These are phyloP conservation scores for Colletotrichum sp. DNA, from an alignment of 2,329 filamentous ascomycete genomes.

Conservation along the genomic window DNA sequence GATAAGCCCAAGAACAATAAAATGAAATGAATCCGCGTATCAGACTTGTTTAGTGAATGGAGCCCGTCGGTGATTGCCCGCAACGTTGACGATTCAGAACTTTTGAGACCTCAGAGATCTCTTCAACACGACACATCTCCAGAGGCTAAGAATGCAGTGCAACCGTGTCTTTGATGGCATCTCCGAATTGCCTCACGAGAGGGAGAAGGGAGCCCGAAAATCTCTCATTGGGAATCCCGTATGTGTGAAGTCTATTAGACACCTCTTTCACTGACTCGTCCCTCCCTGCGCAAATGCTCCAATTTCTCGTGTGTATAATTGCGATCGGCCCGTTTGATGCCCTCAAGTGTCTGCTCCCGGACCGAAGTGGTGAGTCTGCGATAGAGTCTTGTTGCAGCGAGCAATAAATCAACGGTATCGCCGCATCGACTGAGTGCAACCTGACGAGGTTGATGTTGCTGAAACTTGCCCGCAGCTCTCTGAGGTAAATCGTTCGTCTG, in stretches of 20 bases:
- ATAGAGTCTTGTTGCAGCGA: not conserved
- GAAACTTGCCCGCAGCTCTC: no score
- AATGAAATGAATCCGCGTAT: not conserved
- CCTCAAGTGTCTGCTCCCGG: not conserved
- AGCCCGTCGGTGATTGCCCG: not conserved
- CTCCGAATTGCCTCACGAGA: not conserved
- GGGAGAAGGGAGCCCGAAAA: not conserved
- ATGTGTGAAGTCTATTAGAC: not conserved
- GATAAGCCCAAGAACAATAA: not conserved
- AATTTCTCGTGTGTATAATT: not conserved
- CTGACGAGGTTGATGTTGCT: not conserved
- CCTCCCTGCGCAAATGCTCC: not conserved
- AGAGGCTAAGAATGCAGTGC: not conserved
- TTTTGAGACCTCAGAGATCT: not conserved
- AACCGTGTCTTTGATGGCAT: not conserved
- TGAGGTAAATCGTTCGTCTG: no score
- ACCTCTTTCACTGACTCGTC: not conserved
- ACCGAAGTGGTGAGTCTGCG: not conserved
- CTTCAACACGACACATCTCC: not conserved
- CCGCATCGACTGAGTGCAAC: not conserved
- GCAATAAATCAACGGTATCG: not conserved
- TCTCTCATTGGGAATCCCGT: not conserved
- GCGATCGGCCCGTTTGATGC: not conserved
- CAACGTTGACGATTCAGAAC: not conserved
- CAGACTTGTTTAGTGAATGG: not conserved